Percentiles rank a stretch among this genome's conserved stretches.
These are phyloP conservation scores for Verticillium klebahnii DNA, from an alignment of 2,329 filamentous ascomycete genomes.

Conservation along the genomic window DNA sequence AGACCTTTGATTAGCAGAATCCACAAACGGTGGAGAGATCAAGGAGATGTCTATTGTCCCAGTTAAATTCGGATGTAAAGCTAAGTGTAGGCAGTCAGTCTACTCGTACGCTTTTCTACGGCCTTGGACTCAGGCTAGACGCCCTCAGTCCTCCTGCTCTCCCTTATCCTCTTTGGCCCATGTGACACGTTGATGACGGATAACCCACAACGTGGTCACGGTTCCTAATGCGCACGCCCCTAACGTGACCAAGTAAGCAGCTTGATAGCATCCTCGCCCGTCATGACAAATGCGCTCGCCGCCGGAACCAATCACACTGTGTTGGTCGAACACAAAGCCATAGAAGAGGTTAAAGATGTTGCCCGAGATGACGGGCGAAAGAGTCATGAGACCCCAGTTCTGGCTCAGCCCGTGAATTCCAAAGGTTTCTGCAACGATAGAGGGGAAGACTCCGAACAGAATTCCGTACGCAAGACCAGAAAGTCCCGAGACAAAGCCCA, in stretches of 20 bases:
- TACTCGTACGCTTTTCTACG: too few relatives aligned
- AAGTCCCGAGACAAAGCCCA: slow-evolving; percentile 74
- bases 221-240: slow-evolving; percentile 66
- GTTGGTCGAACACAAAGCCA: slow-evolving; percentile 74
- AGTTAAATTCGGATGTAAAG: too few relatives aligned
- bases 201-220: slow-evolving; percentile 64
- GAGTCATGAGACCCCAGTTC: slow-evolving; percentile 95
- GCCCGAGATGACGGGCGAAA: slow-evolving; percentile 80
- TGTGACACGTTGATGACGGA: slow-evolving; percentile 50
- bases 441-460: slow-evolving; percentile 89
- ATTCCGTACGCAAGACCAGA: slow-evolving; percentile 90
- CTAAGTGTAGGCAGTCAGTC: too few relatives aligned
- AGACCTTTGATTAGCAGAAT: too few relatives aligned
- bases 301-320: slow-evolving; percentile 63
- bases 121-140: neutral
- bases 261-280: slow-evolving; percentile 74
- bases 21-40: too few relatives aligned
- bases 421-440: slow-evolving; percentile 84
- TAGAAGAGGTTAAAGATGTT: slow-evolving; percentile 94
- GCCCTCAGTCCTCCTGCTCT: slow-evolving; percentile 29
- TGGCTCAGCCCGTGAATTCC: slow-evolving; percentile 84
- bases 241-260: slow-evolving; percentile 77
- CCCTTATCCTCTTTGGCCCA: slow-evolving; percentile 29
- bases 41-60: too few relatives aligned
- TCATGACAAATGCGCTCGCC: slow-evolving; percentile 73